Conservation (phyloP, 176 grass and related monocot species). For the Bolboschoenus planiculmis region DNA sequence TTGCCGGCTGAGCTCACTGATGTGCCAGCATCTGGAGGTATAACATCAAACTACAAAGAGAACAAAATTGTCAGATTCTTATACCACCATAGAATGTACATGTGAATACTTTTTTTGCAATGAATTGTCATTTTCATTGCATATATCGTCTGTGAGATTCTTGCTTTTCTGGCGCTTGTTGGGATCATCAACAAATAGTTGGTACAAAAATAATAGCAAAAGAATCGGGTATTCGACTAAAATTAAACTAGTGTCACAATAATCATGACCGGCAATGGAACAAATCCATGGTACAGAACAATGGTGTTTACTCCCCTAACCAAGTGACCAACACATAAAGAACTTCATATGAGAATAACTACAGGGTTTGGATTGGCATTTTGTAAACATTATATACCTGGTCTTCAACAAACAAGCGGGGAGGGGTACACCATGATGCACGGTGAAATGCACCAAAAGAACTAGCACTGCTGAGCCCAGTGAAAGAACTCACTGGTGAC, state of each 20-base stretch:
- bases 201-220: neutral
- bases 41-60: constrained; percentile 67
- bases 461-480: constrained; percentile 94
- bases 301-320: neutral
- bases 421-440: constrained; percentile 94
- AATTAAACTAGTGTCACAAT: neutral
- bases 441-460: constrained; percentile 86
- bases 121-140: neutral
- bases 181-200: neutral
- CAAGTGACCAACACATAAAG: neutral
- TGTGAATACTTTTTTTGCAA: neutral
- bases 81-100: neutral
- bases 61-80: neutral
- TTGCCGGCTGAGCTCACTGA: constrained; percentile 51
- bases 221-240: neutral
- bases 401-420: constrained; percentile 86
- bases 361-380: neutral
- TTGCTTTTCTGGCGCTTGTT: neutral
- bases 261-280: neutral
- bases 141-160: neutral
- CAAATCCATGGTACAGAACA: neutral
- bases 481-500: constrained; percentile 89
- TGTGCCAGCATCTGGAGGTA: constrained; percentile 70
- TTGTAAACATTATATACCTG: constrained; percentile 47
- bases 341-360: neutral